Evolutionary conservation across 805 yeast genomes (phyloP), one percentile per base, ranked within the genome.

Genomic region (Kluyveromyces starmeri): DNA sequence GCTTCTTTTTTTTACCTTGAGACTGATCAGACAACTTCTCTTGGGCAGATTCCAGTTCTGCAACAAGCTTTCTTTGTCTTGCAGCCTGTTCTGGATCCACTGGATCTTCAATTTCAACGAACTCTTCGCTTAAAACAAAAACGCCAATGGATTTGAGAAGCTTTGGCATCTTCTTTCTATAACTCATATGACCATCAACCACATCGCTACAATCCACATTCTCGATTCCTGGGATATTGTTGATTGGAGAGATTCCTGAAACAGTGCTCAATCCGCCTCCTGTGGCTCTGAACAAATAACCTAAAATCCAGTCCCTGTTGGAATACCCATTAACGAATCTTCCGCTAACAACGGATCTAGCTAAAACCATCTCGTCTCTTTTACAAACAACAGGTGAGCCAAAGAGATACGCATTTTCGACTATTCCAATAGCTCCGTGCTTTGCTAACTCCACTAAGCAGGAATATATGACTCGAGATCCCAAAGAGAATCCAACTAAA

Each of bases 101-200:
- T 5, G 50, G 47, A 51, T 89, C 96, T 54, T 88, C 96, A 45
- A 92, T 88, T 58, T 92, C 98, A 13, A 83, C 79, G 53, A 92
- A 92, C 54, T 88, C 95, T 39, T 92, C 98, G 42, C 80, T 74
- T 27, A 86, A 55, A 4, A 92, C 85, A 36, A 83, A 80, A 76
- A 94, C 81, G 4, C 83, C 88, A 26, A 83, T 47, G 33, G 62
- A 59, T 42, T 71, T 70, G 44, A 92, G 55, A 28, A 92, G 67
- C 46, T 74, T 75, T 1, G 99, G 99, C 71, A 92, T 85, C 9
- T 85, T 86, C 42, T 80, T 80, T 62, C 98, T 80, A 60, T 92
- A 92, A n/a, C 82, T 85, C 96, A 92, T 84, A 62, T 92, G 98
- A 1, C 98, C 98, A 40, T 82, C 86, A 4, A 89, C 95, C 35